Evolutionary conservation across 805 yeast species (phyloP).

Genomic region (Candida sakaeoensis): DNA sequence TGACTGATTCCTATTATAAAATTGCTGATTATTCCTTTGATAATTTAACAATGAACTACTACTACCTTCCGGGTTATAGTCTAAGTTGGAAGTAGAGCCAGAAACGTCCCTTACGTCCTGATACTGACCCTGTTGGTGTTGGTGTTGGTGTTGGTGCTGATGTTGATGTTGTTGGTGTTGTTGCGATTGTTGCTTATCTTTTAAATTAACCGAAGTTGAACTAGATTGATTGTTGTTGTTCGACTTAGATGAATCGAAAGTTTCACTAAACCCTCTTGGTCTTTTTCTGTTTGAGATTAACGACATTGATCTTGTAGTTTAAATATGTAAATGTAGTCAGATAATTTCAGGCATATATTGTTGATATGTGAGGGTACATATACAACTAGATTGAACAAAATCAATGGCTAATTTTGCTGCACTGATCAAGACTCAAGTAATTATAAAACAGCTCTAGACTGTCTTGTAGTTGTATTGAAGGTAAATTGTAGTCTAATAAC

Average conservation of each 20-base stretch:
- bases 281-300: constrained; percentile 40
- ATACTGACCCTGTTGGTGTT: neutral
- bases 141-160: constrained; percentile 3
- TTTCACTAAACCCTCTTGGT: constrained; percentile 43
- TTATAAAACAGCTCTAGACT: neutral
- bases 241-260: constrained; percentile 21
- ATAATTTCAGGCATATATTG: neutral
- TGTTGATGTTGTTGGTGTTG: constrained; percentile 6
- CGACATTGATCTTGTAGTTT: constrained; percentile 22
- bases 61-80: neutral
- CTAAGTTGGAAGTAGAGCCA: neutral
- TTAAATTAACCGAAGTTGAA: constrained; percentile 5
- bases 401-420: neutral
- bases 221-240: constrained; percentile 3
- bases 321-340: neutral
- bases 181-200: neutral
- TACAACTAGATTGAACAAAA: neutral
- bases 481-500: neutral
- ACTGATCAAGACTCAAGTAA: neutral
- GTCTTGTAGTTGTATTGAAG: too few relatives aligned
- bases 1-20: neutral
- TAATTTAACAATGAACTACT: neutral
- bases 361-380: neutral
- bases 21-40: neutral
- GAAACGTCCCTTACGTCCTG: neutral